A percentile compares a stretch with the other conserved stretches of the same genome.
These are phyloP conservation scores for Zopfochytrium polystomum DNA, from an alignment of 371 early-diverging fungal species.

Conservation along the genomic window DNA sequence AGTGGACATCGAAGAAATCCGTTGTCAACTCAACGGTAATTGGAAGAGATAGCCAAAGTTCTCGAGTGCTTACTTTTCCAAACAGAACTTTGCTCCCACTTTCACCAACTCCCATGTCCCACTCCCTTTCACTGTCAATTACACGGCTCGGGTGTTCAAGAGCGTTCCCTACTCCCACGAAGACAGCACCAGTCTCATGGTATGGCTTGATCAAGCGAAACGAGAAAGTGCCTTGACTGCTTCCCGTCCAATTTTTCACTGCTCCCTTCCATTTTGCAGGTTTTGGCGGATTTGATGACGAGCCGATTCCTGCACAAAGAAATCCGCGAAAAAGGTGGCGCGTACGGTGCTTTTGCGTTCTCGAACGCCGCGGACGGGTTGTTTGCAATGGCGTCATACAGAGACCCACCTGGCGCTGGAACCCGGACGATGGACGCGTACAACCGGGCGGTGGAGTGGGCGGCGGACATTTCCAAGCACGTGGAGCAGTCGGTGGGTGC, in stretches of 20 bases:
- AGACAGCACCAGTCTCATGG: slow-evolving; percentile 74
- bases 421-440: slow-evolving; percentile 67
- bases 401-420: slow-evolving; percentile 79
- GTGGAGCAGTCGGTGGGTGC: slow-evolving; percentile 41
- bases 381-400: slow-evolving; percentile 87
- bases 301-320: slow-evolving; percentile 85
- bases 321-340: slow-evolving; percentile 94
- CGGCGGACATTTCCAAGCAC: slow-evolving; percentile 34
- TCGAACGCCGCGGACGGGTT: slow-evolving; percentile 73
- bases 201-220: neutral
- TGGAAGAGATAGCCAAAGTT: no score
- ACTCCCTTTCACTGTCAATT: slow-evolving; percentile 84
- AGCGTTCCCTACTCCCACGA: slow-evolving; percentile 81
- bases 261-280: slow-evolving; percentile 19
- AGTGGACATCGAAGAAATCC: no score
- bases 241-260: neutral
- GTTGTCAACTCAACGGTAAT: slow-evolving; percentile 2
- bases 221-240: no score
- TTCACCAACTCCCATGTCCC: slow-evolving; percentile 48
- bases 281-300: slow-evolving; percentile 78
- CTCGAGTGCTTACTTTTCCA: no score
- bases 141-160: slow-evolving; percentile 66
- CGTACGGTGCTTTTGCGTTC: slow-evolving; percentile 88
- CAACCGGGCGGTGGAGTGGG: slow-evolving; percentile 65
- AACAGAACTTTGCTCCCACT: slow-evolving; percentile 14